A percentile compares a stretch with the other conserved stretches of the same genome.
Evolutionary conservation across 148 eudicot genomes (phyloP).

Genomic region (Persicaria maculosa): DNA sequence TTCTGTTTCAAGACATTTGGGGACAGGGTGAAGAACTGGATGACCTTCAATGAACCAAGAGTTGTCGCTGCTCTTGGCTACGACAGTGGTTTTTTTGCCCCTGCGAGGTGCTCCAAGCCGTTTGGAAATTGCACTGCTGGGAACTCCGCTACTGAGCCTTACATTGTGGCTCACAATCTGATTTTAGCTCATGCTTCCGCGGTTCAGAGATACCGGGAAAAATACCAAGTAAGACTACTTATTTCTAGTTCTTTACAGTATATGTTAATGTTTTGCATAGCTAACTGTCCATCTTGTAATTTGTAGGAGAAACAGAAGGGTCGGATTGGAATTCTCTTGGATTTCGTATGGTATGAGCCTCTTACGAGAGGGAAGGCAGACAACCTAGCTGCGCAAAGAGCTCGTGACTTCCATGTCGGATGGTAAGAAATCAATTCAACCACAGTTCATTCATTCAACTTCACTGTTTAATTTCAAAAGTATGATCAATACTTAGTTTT

Average conservation of each 20-base stretch:
- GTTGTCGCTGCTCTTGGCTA: conserved; percentile 84
- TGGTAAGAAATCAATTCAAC: conserved; percentile 35
- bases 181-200: conserved; percentile 81
- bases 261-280: not conserved
- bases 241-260: not conserved
- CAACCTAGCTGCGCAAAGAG: conserved; percentile 85
- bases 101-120: conserved; percentile 77
- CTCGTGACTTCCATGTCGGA: conserved; percentile 91
- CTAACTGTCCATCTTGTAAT: not conserved
- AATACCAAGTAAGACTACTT: conserved; percentile 48
- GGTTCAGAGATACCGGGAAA: conserved; percentile 73
- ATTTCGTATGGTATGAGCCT: conserved; percentile 96
- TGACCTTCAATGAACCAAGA: conserved; percentile 89
- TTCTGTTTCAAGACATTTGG: conserved; percentile 93
- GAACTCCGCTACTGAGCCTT: conserved; percentile 87
- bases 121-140: conserved; percentile 76
- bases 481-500: not conserved
- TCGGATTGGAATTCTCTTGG: conserved; percentile 76
- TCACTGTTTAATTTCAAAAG: not conserved
- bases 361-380: conserved; percentile 63
- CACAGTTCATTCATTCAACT: not conserved
- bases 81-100: conserved; percentile 58
- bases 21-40: conserved; percentile 91
- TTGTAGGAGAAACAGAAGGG: conserved; percentile 72
- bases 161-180: conserved; percentile 78